These are phyloP conservation scores for Murraya paniculata DNA, from an alignment of 345 rosid species.

Conservation along the genomic window DNA sequence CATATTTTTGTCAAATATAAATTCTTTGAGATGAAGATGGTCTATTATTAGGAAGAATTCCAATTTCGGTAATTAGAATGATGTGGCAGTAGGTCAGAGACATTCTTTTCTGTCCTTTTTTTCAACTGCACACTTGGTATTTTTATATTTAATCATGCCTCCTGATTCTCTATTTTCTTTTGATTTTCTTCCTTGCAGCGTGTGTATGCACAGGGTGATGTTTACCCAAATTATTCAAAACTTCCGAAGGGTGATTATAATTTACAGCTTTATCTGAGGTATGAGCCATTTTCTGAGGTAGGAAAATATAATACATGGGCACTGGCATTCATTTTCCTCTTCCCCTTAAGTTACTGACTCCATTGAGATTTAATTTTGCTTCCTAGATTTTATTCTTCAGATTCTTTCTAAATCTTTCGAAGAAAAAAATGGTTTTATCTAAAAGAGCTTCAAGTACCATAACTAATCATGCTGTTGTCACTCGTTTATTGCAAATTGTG, in stretches of 20 bases:
- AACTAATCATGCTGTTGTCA: background rate
- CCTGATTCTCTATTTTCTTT: slow-evolving; percentile 5
- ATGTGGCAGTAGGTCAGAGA: background rate
- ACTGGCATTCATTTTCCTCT: background rate
- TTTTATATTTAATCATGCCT: slow-evolving; percentile 8
- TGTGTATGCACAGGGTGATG: slow-evolving; percentile 83
- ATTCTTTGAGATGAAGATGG: background rate
- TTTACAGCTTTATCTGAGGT: slow-evolving; percentile 80
- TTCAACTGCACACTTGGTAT: background rate
- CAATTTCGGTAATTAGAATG: background rate
- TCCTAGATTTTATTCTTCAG: slow-evolving; percentile 1
- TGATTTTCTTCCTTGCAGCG: slow-evolving; percentile 42
- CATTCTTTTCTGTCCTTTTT: background rate
- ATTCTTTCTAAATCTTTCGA: background rate
- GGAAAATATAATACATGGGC: background rate
- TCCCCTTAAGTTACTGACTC: background rate
- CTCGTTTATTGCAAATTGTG: background rate
- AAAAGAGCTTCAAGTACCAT: background rate
- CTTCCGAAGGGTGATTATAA: slow-evolving; percentile 95
- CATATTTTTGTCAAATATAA: background rate
- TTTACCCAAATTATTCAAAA: slow-evolving; percentile 70
- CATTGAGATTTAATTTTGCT: background rate
- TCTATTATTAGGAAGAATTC: background rate
- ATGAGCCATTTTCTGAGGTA: slow-evolving; percentile 1
- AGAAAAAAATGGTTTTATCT: slow-evolving; percentile 4